Conservation (phyloP, 441 rosid species). For the Gossypium davidsonii region DNA sequence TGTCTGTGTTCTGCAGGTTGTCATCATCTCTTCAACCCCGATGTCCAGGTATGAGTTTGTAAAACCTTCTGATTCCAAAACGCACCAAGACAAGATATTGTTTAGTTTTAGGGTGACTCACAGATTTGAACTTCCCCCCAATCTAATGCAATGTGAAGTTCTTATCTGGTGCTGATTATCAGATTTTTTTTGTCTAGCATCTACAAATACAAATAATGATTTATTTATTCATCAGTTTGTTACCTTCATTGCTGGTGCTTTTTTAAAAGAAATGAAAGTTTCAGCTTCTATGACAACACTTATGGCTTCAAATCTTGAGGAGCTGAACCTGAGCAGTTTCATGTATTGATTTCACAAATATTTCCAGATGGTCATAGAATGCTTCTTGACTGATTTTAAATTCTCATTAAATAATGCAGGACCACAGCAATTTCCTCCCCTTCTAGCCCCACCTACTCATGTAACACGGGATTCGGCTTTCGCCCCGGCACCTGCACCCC, state of each 20-base stretch:
- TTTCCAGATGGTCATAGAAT: neutral
- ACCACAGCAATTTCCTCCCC: slow-evolving; percentile 54
- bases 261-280: neutral
- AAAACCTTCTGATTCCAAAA: neutral
- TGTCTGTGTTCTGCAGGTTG: slow-evolving; percentile 39
- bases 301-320: neutral
- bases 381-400: neutral
- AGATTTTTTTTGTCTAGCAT: neutral
- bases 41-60: slow-evolving; percentile 60
- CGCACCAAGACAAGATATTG: neutral
- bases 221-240: neutral
- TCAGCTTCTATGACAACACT: neutral
- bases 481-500: slow-evolving; percentile 68
- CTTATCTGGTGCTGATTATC: neutral
- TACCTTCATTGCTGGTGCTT: neutral
- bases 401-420: slow-evolving; percentile 40
- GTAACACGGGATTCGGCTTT: slow-evolving; percentile 40
- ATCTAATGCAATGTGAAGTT: neutral
- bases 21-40: slow-evolving; percentile 74
- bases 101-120: neutral
- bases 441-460: slow-evolving; percentile 67
- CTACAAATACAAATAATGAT: neutral
- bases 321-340: neutral
- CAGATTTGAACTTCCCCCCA: neutral
- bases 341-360: neutral